phyloP scores from a whole-genome alignment of 2,329 filamentous ascomycete species.

The Epichloe amarillans region DNA sequence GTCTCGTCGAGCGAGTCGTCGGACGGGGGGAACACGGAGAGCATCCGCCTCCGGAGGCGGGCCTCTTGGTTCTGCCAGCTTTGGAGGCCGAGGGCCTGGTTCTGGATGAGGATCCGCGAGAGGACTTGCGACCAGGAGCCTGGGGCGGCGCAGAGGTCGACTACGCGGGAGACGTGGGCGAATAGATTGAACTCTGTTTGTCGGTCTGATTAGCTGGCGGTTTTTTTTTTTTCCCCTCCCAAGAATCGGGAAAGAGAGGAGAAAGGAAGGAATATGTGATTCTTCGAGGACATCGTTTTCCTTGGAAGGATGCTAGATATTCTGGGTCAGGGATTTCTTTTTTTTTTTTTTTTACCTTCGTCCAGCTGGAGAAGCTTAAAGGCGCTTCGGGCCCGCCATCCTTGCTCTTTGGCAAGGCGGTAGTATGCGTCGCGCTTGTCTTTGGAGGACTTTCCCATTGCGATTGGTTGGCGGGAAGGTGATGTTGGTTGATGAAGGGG shows the following conservation, averaged over 20 bases:
- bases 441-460: constrained; percentile 95
- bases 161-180: constrained; percentile 76
- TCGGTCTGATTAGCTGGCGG: background rate
- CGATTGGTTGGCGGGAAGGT: background rate
- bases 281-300: too few relatives aligned
- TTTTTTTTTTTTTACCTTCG: constrained; percentile 36
- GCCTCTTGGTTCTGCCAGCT: constrained; percentile 80
- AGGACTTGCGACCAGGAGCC: constrained; percentile 97
- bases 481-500: background rate
- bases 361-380: constrained; percentile 97
- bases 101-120: constrained; percentile 83
- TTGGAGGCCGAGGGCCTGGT: constrained; percentile 73
- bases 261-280: too few relatives aligned
- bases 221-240: background rate
- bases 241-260: background rate
- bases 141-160: constrained; percentile 89
- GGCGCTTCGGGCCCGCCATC: constrained; percentile 89
- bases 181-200: constrained; percentile 78
- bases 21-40: constrained; percentile 31
- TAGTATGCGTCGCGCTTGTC: constrained; percentile 99
- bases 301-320: background rate
- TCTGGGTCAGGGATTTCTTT: background rate
- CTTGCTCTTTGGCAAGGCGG: constrained; percentile 93
- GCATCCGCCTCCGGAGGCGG: constrained; percentile 46
- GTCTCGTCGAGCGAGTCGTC: background rate